Evolutionary conservation across 495 filamentous ascomycete genomes (phyloP).

Genomic region (Penicillium robsamsonii): DNA sequence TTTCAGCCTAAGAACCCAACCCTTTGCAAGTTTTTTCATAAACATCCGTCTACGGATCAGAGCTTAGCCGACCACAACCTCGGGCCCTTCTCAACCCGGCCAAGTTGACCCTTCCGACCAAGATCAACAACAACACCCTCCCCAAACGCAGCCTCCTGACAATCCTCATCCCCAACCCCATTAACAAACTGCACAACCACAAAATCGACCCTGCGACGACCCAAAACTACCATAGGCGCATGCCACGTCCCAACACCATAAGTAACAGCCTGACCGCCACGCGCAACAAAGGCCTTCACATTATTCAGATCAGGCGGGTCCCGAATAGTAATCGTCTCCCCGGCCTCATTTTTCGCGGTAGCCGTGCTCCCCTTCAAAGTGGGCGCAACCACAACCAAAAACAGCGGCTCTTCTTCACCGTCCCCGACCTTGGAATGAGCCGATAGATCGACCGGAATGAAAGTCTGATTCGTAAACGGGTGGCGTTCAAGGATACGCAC

Average conservation of each 20-base stretch:
- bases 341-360: slow-evolving; percentile 33
- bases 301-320: slow-evolving; percentile 73
- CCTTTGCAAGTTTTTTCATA: neutral
- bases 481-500: slow-evolving; percentile 85
- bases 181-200: slow-evolving; percentile 88
- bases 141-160: slow-evolving; percentile 71
- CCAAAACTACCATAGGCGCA: slow-evolving; percentile 92
- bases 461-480: slow-evolving; percentile 90
- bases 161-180: slow-evolving; percentile 81
- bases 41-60: slow-evolving; percentile 1
- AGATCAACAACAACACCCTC: slow-evolving; percentile 40
- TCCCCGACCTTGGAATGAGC: slow-evolving; percentile 29
- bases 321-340: slow-evolving; percentile 33
- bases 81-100: slow-evolving; percentile 34
- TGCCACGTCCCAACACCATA: slow-evolving; percentile 95
- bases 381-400: slow-evolving; percentile 91
- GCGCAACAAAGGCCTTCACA: slow-evolving; percentile 75
- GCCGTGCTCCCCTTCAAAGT: slow-evolving; percentile 43
- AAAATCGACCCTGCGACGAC: slow-evolving; percentile 67
- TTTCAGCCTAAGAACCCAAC: neutral
- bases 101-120: slow-evolving; percentile 25
- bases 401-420: slow-evolving; percentile 43
- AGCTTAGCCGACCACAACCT: slow-evolving; percentile 31
- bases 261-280: slow-evolving; percentile 80
- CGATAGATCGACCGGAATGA: slow-evolving; percentile 70